These are phyloP conservation scores for Leptodermis oblonga DNA, from an alignment of 257 asterid genomes.

Conservation along the genomic window DNA sequence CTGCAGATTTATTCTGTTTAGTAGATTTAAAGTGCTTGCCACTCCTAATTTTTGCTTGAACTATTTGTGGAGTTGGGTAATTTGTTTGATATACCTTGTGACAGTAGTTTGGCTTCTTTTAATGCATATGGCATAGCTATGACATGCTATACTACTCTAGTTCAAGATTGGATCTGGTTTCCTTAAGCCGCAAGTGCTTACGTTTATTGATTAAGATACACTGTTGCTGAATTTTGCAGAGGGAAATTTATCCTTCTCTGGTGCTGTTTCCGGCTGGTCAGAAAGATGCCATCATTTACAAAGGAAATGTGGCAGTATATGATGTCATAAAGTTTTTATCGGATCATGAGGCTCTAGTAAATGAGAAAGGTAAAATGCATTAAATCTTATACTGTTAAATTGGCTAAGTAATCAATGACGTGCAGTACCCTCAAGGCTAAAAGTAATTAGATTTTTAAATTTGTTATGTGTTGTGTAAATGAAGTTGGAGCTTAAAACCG, in stretches of 20 bases:
- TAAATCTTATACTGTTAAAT: conserved; percentile 9
- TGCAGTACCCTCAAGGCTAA: background rate
- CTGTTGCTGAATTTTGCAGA: conserved; percentile 45
- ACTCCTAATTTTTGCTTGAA: background rate
- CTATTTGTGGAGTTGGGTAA: background rate
- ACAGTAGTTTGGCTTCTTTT: background rate
- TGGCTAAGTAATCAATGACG: background rate
- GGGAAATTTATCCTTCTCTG: conserved; percentile 79
- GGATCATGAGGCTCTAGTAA: conserved; percentile 56
- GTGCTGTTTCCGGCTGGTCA: conserved; percentile 70
- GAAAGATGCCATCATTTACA: conserved; percentile 53
- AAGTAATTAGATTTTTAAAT: background rate
- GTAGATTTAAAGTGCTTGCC: background rate
- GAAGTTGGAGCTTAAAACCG: too few species aligned
- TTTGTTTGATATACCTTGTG: background rate
- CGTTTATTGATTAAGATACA: background rate
- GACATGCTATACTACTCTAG: background rate
- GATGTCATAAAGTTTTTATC: conserved; percentile 65
- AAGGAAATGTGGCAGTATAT: conserved; percentile 69
- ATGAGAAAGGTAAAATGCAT: conserved; percentile 53
- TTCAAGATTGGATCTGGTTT: background rate
- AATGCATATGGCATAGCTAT: background rate
- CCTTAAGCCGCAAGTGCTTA: background rate
- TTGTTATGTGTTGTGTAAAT: background rate
- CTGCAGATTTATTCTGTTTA: background rate